Evolutionary conservation across 106 monocot genomes (phyloP).

Genomic region (Acorus gramineus): DNA sequence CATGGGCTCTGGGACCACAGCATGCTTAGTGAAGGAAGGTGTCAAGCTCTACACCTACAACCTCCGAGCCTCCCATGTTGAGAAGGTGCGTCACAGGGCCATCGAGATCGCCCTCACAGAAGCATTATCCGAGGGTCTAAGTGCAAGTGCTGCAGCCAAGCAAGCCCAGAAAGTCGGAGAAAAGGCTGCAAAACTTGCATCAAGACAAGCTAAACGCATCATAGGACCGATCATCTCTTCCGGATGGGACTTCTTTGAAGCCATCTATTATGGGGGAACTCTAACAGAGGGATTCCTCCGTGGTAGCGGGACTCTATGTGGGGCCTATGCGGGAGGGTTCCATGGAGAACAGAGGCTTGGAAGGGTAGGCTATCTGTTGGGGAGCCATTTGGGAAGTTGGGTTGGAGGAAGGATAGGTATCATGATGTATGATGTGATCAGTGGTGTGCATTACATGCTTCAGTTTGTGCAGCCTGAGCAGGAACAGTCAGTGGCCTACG

Average conservation of each 20-base stretch:
- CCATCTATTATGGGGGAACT: slow-evolving; percentile 62
- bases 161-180: slow-evolving; percentile 56
- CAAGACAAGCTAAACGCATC: slow-evolving; percentile 73
- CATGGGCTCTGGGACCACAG: slow-evolving; percentile 69
- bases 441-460: slow-evolving; percentile 38
- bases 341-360: slow-evolving; percentile 69
- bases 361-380: slow-evolving; percentile 54
- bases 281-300: slow-evolving; percentile 64
- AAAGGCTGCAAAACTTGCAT: slow-evolving; percentile 65
- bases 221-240: slow-evolving; percentile 75
- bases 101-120: slow-evolving; percentile 47
- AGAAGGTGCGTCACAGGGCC: slow-evolving; percentile 49
- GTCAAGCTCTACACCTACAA: slow-evolving; percentile 84
- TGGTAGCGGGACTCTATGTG: slow-evolving; percentile 62
- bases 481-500: background rate
- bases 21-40: slow-evolving; percentile 69
- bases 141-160: slow-evolving; percentile 44
- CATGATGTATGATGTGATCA: slow-evolving; percentile 75
- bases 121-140: slow-evolving; percentile 42
- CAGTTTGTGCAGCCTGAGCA: slow-evolving; percentile 22
- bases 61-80: slow-evolving; percentile 59
- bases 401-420: slow-evolving; percentile 72
- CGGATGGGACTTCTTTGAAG: slow-evolving; percentile 93
- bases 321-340: slow-evolving; percentile 58
- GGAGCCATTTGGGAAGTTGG: slow-evolving; percentile 88